Percentiles rank a stretch among this genome's conserved stretches.
Evolutionary conservation across 345 rosid species (phyloP).

Genomic region (Dimocarpus longan): DNA sequence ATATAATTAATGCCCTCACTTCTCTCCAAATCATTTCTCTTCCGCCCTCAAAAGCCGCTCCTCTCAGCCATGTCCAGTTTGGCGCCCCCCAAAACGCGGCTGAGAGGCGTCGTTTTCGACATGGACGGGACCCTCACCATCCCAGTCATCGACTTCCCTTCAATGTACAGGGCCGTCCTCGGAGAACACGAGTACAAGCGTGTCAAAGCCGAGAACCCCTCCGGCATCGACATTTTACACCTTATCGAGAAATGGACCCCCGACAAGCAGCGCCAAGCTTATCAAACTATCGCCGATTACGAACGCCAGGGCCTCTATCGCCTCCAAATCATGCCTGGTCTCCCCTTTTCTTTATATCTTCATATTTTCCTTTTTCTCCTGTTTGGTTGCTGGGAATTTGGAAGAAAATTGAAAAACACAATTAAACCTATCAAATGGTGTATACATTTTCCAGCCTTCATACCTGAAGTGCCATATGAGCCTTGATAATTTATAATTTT

Average conservation of each 20-base stretch:
- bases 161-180: conserved; percentile 86
- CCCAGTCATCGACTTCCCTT: conserved; percentile 86
- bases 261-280: conserved; percentile 59
- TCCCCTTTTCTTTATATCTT: conserved; percentile 15
- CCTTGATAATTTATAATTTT: no score
- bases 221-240: conserved; percentile 84
- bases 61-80: conserved; percentile 28
- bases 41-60: conserved; percentile 15
- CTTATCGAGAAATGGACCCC: conserved; percentile 74
- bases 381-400: not conserved
- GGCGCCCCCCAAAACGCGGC: conserved; percentile 39
- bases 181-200: conserved; percentile 76
- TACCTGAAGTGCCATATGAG: not conserved
- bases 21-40: conserved; percentile 25
- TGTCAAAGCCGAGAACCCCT: conserved; percentile 63
- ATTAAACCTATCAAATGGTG: not conserved
- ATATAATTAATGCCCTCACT: conserved; percentile 26
- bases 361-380: not conserved
- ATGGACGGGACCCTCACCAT: conserved; percentile 94
- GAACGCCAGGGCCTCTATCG: conserved; percentile 79
- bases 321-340: conserved; percentile 95
- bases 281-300: conserved; percentile 62
- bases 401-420: not conserved
- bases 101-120: conserved; percentile 71
- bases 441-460: not conserved